Conservation (phyloP, 352 stramenopile species). For the Pythium aquatile region DNA sequence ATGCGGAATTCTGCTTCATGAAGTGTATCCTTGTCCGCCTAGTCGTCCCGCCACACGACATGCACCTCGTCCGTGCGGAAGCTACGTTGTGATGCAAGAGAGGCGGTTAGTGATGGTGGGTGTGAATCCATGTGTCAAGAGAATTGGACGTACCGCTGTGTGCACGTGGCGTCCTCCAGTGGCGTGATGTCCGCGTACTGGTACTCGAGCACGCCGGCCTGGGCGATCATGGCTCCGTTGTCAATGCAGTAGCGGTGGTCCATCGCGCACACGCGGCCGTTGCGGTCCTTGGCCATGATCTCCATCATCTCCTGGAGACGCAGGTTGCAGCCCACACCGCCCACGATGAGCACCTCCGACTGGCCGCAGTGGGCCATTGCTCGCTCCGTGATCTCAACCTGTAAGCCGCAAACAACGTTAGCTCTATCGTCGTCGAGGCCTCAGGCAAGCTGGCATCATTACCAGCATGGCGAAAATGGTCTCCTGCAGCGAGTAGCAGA, state of each 20-base stretch:
- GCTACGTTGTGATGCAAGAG: slow-evolving; percentile 26
- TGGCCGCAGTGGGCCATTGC: slow-evolving; percentile 99
- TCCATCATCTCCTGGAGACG: slow-evolving; percentile 97
- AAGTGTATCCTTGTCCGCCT: slow-evolving; percentile 6
- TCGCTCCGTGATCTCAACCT: slow-evolving; percentile 99
- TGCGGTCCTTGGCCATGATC: slow-evolving; percentile 95
- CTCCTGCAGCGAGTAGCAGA: slow-evolving; percentile 99
- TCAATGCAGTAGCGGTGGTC: slow-evolving; percentile 99
- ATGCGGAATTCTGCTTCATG: neutral
- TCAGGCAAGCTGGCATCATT: neutral
- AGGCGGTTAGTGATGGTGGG: neutral
- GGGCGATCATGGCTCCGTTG: slow-evolving; percentile 99
- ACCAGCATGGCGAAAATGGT: slow-evolving; percentile 99
- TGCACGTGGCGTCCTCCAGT: slow-evolving; percentile 93
- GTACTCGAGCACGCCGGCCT: slow-evolving; percentile 97
- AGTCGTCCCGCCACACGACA: slow-evolving; percentile 94
- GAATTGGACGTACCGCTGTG: slow-evolving; percentile 73
- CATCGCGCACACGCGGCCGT: slow-evolving; percentile 96
- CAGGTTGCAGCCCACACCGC: slow-evolving; percentile 96
- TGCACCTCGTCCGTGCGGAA: slow-evolving; percentile 98
- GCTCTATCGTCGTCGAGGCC: neutral
- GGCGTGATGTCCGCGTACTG: slow-evolving; percentile 92
- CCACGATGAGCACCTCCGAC: slow-evolving; percentile 98
- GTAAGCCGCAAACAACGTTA: neutral
- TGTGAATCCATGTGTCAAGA: neutral